phyloP scores from a whole-genome alignment of 2,329 filamentous ascomycete species.

The Blastomyces parvus region DNA sequence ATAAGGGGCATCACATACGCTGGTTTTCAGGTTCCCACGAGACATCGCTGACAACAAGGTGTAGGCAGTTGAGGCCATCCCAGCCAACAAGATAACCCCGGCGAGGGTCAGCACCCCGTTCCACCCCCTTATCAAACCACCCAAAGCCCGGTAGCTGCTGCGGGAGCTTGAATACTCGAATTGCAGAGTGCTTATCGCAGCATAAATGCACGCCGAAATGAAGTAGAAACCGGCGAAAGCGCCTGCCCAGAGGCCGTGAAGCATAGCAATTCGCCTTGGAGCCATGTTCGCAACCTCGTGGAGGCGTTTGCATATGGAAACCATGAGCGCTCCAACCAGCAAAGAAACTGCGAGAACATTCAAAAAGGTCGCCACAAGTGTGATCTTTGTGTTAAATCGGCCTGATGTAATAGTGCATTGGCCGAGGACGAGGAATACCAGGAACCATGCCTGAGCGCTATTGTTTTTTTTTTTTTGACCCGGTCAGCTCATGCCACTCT shows the following conservation, averaged over 20 bases:
- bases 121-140: not conserved
- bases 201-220: not conserved
- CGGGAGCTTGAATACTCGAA: not conserved
- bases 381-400: not conserved
- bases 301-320: not conserved
- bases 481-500: not conserved
- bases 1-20: not conserved
- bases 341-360: not conserved
- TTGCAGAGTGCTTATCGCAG: not conserved
- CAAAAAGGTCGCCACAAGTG: not conserved
- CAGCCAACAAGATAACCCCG: not conserved
- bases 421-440: not conserved
- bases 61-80: conserved; percentile 1
- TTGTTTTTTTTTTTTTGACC: too few relatives aligned
- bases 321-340: not conserved
- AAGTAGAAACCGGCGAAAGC: not conserved
- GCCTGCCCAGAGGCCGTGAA: not conserved
- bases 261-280: not conserved
- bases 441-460: not conserved
- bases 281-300: not conserved
- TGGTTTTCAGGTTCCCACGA: not conserved
- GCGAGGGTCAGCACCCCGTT: not conserved
- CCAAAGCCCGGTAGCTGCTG: too few relatives aligned
- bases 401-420: not conserved
- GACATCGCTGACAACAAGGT: not conserved